phyloP scores from a whole-genome alignment of 495 filamentous ascomycete genomes.

The Aspergillus taichungensis region DNA sequence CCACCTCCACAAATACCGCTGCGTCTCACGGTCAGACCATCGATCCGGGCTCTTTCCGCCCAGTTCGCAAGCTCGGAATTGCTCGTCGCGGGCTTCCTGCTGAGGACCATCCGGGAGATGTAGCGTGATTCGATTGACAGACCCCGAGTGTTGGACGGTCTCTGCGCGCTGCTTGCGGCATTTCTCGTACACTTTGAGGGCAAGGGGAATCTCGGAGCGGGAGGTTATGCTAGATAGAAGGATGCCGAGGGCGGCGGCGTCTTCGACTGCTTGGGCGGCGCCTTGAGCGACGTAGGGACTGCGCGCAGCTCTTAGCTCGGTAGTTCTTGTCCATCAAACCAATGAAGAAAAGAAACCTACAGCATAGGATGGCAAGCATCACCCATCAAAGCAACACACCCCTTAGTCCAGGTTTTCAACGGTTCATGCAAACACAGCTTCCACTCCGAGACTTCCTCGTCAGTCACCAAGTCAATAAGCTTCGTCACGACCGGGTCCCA shows the following conservation, averaged over 20 bases:
- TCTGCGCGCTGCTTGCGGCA: conserved; percentile 43
- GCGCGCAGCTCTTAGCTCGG: background rate
- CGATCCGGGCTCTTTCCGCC: conserved; percentile 34
- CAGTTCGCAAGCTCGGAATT: conserved; percentile 27
- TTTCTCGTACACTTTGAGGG: conserved; percentile 38
- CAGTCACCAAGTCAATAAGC: conserved; percentile 30
- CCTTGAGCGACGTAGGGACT: conserved; percentile 43
- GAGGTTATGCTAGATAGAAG: conserved; percentile 34
- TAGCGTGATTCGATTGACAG: conserved; percentile 40
- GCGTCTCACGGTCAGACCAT: conserved; percentile 43
- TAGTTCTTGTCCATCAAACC: background rate
- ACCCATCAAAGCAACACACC: conserved; percentile 53
- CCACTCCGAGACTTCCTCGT: conserved; percentile 55
- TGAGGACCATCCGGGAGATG: conserved; percentile 47
- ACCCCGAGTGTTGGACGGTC: conserved; percentile 43
- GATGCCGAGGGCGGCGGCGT: conserved; percentile 44
- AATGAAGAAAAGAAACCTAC: conserved; percentile 9
- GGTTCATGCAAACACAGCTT: conserved; percentile 50
- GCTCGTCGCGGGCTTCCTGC: conserved; percentile 42
- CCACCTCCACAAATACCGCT: conserved; percentile 39
- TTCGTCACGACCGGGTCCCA: conserved; percentile 30
- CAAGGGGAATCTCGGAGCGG: conserved; percentile 28
- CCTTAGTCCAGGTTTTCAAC: conserved; percentile 48
- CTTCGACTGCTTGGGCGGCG: conserved; percentile 45
- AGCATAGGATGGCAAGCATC: conserved; percentile 65